Percentiles rank a stretch among this genome's conserved stretches.
Evolutionary conservation across 1,139 yeast genomes (phyloP).

Genomic region (Geotrichum klebahnii): DNA sequence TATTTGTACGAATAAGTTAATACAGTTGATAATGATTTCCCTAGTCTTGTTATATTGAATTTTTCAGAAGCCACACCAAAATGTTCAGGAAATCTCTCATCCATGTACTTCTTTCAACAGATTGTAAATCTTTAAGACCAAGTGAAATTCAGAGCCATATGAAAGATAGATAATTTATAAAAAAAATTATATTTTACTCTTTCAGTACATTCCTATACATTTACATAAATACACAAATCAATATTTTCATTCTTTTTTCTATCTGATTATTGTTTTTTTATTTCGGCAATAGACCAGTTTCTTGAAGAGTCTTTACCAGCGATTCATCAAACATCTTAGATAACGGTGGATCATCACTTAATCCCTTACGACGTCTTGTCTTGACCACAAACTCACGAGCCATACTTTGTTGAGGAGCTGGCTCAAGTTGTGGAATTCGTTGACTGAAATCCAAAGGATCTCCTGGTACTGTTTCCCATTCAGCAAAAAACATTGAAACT

Average conservation of each 20-base stretch:
- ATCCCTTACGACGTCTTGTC: slow-evolving; percentile 82
- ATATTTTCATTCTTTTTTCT: neutral
- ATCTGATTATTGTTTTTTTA: neutral
- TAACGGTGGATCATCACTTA: slow-evolving; percentile 65
- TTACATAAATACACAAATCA: neutral
- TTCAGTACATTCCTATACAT: neutral
- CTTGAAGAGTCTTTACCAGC: slow-evolving; percentile 51
- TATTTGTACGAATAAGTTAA: no score
- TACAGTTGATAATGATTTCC: no score
- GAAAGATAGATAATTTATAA: no score
- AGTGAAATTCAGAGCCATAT: no score
- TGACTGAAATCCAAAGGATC: slow-evolving; percentile 74
- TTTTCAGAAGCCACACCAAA: no score
- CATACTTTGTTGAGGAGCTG: slow-evolving; percentile 64
- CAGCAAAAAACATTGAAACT: slow-evolving; percentile 59
- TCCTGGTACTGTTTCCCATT: slow-evolving; percentile 84
- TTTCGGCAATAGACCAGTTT: slow-evolving; percentile 42
- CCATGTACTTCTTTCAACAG: no score
- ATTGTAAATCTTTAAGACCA: no score
- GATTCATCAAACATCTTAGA: slow-evolving; percentile 65
- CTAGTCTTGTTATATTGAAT: no score
- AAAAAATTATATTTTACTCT: slow-evolving; percentile 2
- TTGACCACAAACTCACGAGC: slow-evolving; percentile 88
- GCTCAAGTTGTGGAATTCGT: slow-evolving; percentile 62
- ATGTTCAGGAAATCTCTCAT: no score